Conservation (phyloP, 495 filamentous ascomycete genomes). For the Penicillium cataractarum region DNA sequence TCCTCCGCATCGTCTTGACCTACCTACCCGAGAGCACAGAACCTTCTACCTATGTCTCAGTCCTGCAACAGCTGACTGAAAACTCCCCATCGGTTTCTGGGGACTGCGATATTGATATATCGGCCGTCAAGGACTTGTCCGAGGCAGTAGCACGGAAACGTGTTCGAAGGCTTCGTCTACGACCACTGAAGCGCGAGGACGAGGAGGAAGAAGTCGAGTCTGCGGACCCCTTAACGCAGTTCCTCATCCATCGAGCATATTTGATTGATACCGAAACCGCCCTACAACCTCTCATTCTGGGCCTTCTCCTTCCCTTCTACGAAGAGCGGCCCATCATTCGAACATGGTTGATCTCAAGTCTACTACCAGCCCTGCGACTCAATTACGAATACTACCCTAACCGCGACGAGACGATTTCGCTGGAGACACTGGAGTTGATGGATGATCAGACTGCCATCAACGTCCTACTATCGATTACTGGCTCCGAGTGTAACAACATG, state of each 20-base stretch:
- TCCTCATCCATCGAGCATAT: slow-evolving; percentile 75
- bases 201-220: slow-evolving; percentile 46
- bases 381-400: slow-evolving; percentile 82
- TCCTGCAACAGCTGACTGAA: slow-evolving; percentile 59
- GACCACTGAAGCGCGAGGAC: slow-evolving; percentile 58
- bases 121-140: slow-evolving; percentile 62
- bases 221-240: slow-evolving; percentile 64
- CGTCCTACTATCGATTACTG: slow-evolving; percentile 67
- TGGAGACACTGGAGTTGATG: slow-evolving; percentile 61
- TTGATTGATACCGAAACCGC: slow-evolving; percentile 79
- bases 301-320: slow-evolving; percentile 75
- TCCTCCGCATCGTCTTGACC: slow-evolving; percentile 81
- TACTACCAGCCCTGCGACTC: slow-evolving; percentile 78
- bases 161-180: slow-evolving; percentile 70
- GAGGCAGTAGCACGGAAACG: slow-evolving; percentile 68
- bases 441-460: slow-evolving; percentile 66
- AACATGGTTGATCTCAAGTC: slow-evolving; percentile 75
- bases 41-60: slow-evolving; percentile 63
- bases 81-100: slow-evolving; percentile 37
- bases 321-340: slow-evolving; percentile 65
- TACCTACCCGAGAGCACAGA: slow-evolving; percentile 79
- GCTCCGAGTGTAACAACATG: slow-evolving; percentile 41
- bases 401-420: slow-evolving; percentile 54
- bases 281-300: slow-evolving; percentile 70
- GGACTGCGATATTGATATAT: slow-evolving; percentile 53